Base-by-base conservation (phyloP, 164 flowering plant species). In the Pachysandra terminalis region DNA sequence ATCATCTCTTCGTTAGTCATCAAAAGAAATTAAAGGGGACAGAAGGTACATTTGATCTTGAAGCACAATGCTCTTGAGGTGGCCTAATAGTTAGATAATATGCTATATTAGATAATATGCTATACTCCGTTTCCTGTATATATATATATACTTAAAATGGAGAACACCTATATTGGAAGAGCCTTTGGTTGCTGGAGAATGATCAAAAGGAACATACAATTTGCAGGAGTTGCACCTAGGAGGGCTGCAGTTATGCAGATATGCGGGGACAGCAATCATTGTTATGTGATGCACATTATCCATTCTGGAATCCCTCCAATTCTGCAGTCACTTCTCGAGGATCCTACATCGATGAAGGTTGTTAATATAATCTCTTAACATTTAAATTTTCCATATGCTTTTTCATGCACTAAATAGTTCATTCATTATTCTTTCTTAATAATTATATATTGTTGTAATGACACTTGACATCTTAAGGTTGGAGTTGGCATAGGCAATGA, bases 181-280 rank as follows among this genome's bases (percentile, higher is more conserved):
- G 62, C 54, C 8, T 23, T 56, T n/a, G 57, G 51, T 10, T 62
- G 26, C 56, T 67, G 14, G 15, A 27, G 17, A 0, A 55, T 67
- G 49, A 56, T 24, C 49, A 60, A 45, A 49, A 66, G 27, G 67
- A 58, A 51, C 40, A 37, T 66, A 61, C 25, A 35, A 53, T 65
- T 14, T 81, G 76, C 85, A 91, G 97, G 96, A 65, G 75, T 63
- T 56, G 60, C 79, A 56, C 87, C 73, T 14, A 79, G 88, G 58
- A 94, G 84, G 81, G 90, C 80, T 49, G 96, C 98, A 27, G 95
- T 94, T 53, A 69, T 94, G 87, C 98, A 94, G 79, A 78, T 91
- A 74, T 94, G 97, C 74, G 76, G 72, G 5, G 87, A 81, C 62
- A 58, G 60, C 35, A 69, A 51, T 68, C 66, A 64, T 56, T 94